Evolutionary conservation across 345 rosid species (phyloP), one percentile per base, ranked within the genome.

Genomic region (Eucalyptus erythrocorys): DNA sequence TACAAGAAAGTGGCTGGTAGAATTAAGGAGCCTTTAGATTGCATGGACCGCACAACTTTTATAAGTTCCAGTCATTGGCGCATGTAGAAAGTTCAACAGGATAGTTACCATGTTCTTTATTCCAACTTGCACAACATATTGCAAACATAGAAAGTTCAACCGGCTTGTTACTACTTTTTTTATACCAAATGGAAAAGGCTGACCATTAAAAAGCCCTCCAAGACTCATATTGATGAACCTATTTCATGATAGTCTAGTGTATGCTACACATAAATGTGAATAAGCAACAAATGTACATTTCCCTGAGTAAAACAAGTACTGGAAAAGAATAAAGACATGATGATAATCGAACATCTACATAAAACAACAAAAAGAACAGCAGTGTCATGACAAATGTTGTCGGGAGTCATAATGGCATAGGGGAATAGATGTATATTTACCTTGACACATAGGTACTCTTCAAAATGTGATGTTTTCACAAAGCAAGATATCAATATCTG

Each of bases 401-500:
- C 5, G 0, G 40, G 40, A 40, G 84, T 76, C 84, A 76, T 76
- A 76, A 76, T 4, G 24, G 84, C 84, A 76, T 11, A 76, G 84
- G 84, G 8, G 1, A 21, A 40, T 40, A 21, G 27, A 5, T 40
- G 84, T 40, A 76, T 51, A 50, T 88, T 90, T 91, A 97, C 99
- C 99, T 95, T 97, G 87, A 96, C 99, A 85, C 99, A 91, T 1
- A 95, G 92, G 88, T 96, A 97, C 90, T 97, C 99, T 92, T 96
- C 99, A 89, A 91, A 88, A 91, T 88, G 98, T 43, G 99, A 95
- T 85, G 99, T 98, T 89, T 95, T 98, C 87, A 95, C 99, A 90
- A 98, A 98, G 92, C 99, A 96, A 55, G 98, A 98, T 80, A 98
- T 92, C 89, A 98, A 89, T 86, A 98, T 93, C 99, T 97, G 98